A percentile compares a stretch with the other conserved stretches of the same genome.
Evolutionary conservation across 2,329 filamentous ascomycete species (phyloP).

Genomic region (Knoxdaviesia capensis): DNA sequence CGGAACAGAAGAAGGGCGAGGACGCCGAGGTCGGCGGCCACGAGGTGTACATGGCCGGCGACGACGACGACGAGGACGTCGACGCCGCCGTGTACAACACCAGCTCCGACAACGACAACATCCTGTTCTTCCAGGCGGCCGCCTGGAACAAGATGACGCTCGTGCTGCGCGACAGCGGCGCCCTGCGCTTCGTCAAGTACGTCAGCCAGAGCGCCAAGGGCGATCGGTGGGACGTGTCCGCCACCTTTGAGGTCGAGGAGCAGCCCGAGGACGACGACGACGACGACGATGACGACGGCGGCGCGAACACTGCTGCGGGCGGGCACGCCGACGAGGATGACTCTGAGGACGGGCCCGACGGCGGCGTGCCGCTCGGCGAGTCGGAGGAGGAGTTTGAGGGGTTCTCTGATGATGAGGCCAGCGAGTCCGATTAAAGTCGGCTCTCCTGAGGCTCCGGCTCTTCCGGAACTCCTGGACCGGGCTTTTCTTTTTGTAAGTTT

Average conservation of each 20-base stretch:
- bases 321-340: slow-evolving; percentile 10
- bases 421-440: slow-evolving; percentile 14
- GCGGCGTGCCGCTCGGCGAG: slow-evolving; percentile 15
- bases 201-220: slow-evolving; percentile 65
- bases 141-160: slow-evolving; percentile 84
- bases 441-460: too few relatives aligned
- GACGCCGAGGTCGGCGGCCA: slow-evolving; percentile 44
- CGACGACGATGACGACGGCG: slow-evolving; percentile 13
- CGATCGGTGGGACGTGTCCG: slow-evolving; percentile 83
- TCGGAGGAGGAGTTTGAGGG: slow-evolving; percentile 37
- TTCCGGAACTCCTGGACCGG: too few relatives aligned
- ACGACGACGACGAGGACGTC: slow-evolving; percentile 44
- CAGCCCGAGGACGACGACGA: slow-evolving; percentile 22
- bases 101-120: slow-evolving; percentile 53
- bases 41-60: slow-evolving; percentile 86
- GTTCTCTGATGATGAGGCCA: slow-evolving; percentile 24
- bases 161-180: slow-evolving; percentile 70
- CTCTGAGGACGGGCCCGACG: slow-evolving; percentile 9
- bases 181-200: slow-evolving; percentile 91
- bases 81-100: slow-evolving; percentile 82
- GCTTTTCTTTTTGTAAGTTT: too few relatives aligned
- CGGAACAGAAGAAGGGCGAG: slow-evolving; percentile 7
- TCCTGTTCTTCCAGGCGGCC: slow-evolving; percentile 41
- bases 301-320: too few relatives aligned
- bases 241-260: slow-evolving; percentile 52